Base-by-base conservation (phyloP, 2,329 filamentous ascomycete genomes). In the Exophiala viscosa region DNA sequence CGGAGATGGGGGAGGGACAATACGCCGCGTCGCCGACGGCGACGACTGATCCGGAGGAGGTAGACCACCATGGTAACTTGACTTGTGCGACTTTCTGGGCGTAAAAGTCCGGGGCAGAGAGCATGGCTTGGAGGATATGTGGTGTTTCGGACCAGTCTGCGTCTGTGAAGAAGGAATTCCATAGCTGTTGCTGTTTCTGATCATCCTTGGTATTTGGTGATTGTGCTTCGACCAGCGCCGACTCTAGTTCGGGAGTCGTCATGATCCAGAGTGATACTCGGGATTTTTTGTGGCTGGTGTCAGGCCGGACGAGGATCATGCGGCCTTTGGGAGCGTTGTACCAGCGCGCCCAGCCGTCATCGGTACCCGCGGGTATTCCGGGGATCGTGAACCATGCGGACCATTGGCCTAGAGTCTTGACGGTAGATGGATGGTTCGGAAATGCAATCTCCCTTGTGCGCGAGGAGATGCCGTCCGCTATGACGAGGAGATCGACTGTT, bases 391-490 rank as follows among this genome's bases (percentile, higher is more conserved):
- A 36, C 34, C 14, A 15, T 15, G 34, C 34, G 11, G 11, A 13
- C 34, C 34, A 36, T 28, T 28, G 23, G 8, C 23, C 23, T 28
- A 28, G 23, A 28, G 5, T 28, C 8, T 28, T 5, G 23, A 28
- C 23, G 8, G 23, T 28, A 7, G 23, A 15, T 63, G 62, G 7
- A 66, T 34, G 43, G 45, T 39, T 9, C 42, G 36, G 7, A 63
- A 59, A 17, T 61, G 55, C 71, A 43, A 70, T 68, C 43, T 65
- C 71, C 14, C 79, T 71, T 2, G 74, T 74, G 23, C 69, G 72
- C 1, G 79, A 83, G 5, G 73, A 68, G 39, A 77, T 72, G 0
- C 81, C 81, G 52, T 84, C 81, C 2, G 80, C 79, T 5, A 76
- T 79, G 36, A 83, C 73, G 0, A 83, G 56, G 0, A 83, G 61